phyloP scores from a whole-genome alignment of 129 eudicot genomes.

The Saposhnikovia divaricata region DNA sequence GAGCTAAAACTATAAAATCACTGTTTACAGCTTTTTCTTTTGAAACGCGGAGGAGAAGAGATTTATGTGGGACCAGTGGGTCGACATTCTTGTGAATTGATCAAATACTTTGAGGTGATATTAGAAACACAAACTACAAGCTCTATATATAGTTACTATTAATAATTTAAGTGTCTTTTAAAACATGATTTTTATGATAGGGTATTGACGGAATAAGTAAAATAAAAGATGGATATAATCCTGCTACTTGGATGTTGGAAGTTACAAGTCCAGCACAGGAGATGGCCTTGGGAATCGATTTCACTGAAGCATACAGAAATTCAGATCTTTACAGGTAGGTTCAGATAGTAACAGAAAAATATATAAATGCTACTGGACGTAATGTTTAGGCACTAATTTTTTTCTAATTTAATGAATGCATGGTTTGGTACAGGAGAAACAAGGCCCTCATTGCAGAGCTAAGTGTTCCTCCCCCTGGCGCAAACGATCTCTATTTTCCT shows the following conservation, averaged over 20 bases:
- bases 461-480: slow-evolving; percentile 32
- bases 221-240: slow-evolving; percentile 58
- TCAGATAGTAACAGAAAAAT: not conserved
- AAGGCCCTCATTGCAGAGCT: slow-evolving; percentile 39
- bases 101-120: slow-evolving; percentile 42
- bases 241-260: slow-evolving; percentile 76
- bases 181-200: slow-evolving; percentile 13
- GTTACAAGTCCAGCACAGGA: slow-evolving; percentile 44
- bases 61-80: slow-evolving; percentile 46
- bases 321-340: slow-evolving; percentile 44
- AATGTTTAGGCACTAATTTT: too few species aligned
- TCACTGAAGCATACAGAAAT: slow-evolving; percentile 37
- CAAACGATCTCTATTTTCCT: slow-evolving; percentile 29
- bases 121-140: not conserved
- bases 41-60: slow-evolving; percentile 50
- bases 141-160: not conserved
- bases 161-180: not conserved
- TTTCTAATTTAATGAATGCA: not conserved
- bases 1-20: not conserved
- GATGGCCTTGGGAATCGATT: slow-evolving; percentile 36
- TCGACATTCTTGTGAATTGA: slow-evolving; percentile 27
- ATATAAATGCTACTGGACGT: too few species aligned
- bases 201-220: slow-evolving; percentile 38
- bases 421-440: slow-evolving; percentile 29
- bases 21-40: slow-evolving; percentile 26